These are phyloP conservation scores for Styphnolobium japonicum DNA, from an alignment of 306 rosid species.

Conservation along the genomic window DNA sequence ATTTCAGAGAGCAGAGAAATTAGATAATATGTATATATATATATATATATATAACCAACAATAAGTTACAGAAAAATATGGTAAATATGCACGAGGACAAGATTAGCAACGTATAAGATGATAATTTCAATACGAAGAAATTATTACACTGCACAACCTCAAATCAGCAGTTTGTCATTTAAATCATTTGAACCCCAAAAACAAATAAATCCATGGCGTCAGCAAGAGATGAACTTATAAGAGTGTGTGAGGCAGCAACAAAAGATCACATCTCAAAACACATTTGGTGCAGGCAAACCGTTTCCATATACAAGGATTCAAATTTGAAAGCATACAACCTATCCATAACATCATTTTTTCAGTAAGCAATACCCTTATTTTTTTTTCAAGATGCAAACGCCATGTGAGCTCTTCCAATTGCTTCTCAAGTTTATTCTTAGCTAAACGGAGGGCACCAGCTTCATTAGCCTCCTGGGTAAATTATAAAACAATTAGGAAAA, in stretches of 20 bases:
- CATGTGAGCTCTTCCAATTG: conserved; percentile 93
- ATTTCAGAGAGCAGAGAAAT: conserved; percentile 9
- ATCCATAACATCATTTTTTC: neutral
- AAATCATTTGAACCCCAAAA: neutral
- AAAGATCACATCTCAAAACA: neutral
- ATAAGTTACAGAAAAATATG: neutral
- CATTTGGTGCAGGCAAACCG: neutral
- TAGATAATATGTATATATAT: neutral
- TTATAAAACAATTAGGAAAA: neutral
- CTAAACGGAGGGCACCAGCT: conserved; percentile 93
- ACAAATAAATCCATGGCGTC: neutral
- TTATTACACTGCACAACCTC: neutral
- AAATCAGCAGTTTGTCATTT: conserved; percentile 6
- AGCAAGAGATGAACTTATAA: neutral
- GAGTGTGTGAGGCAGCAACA: neutral
- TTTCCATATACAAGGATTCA: neutral
- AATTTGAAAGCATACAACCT: neutral
- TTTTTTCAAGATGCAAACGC: conserved; percentile 94
- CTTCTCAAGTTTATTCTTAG: conserved; percentile 93
- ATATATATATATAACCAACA: neutral
- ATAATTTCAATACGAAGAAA: neutral
- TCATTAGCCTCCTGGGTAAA: conserved; percentile 89
- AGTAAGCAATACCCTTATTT: conserved; percentile 71
- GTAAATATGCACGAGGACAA: neutral
- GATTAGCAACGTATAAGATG: neutral